These are phyloP conservation scores for Ilyonectria robusta DNA, from an alignment of 2,329 filamentous ascomycete genomes.

Conservation along the genomic window DNA sequence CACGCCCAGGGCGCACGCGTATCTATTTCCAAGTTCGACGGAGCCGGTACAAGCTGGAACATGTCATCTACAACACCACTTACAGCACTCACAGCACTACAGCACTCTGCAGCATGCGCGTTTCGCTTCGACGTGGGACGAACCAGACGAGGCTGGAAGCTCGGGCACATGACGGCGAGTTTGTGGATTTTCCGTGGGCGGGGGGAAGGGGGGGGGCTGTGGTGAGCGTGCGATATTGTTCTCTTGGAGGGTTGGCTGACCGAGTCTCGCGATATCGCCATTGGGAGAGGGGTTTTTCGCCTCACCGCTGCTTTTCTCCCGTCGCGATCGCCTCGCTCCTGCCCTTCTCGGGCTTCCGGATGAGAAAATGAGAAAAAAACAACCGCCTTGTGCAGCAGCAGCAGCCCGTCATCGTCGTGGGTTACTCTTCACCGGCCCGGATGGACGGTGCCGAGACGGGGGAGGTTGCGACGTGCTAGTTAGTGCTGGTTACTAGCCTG, in stretches of 20 bases:
- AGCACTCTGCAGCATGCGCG: not conserved
- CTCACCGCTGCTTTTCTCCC: constrained; percentile 1
- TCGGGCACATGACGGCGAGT: not conserved
- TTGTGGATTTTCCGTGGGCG: not conserved
- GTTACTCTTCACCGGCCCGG: constrained; percentile 20
- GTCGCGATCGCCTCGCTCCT: not conserved
- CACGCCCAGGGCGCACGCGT: constrained; percentile 7
- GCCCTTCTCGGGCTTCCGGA: not conserved
- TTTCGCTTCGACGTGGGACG: not conserved
- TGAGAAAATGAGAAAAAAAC: not conserved
- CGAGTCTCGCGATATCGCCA: not conserved
- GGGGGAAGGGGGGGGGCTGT: not conserved
- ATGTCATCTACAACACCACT: not conserved
- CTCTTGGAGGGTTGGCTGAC: not conserved
- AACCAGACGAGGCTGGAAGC: constrained; percentile 8
- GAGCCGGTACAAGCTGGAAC: constrained; percentile 6
- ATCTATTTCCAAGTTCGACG: not conserved
- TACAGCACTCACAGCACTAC: too few species aligned
- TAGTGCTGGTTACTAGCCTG: not conserved
- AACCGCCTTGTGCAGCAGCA: too few species aligned
- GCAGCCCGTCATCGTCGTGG: too few species aligned
- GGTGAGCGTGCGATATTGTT: not conserved
- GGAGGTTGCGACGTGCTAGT: not conserved
- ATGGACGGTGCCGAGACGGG: constrained; percentile 35
- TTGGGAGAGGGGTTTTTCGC: not conserved